These are phyloP conservation scores for Gaeumannomyces tritici DNA, from an alignment of 2,329 filamentous ascomycete species.

Conservation along the genomic window DNA sequence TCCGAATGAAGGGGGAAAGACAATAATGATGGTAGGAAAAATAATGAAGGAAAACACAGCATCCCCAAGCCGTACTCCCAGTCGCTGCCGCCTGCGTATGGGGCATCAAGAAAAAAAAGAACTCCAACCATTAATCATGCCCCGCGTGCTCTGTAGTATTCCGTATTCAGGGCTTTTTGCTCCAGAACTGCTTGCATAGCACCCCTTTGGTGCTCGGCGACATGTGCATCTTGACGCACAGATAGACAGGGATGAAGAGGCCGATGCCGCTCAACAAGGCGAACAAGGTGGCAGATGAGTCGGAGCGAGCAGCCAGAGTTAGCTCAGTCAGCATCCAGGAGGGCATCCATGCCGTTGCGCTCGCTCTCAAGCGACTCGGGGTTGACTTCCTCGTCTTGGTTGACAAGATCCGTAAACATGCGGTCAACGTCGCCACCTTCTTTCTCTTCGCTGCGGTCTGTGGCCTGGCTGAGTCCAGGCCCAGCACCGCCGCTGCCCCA, in stretches of 20 bases:
- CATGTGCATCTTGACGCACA: not conserved
- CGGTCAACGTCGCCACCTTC: constrained; percentile 35
- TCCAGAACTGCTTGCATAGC: not conserved
- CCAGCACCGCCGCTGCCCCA: constrained; percentile 25
- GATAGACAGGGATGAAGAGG: not conserved
- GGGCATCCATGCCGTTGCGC: constrained; percentile 35
- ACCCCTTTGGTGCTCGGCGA: not conserved
- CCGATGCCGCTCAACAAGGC: not conserved
- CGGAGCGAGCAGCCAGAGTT: not conserved
- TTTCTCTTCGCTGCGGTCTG: constrained; percentile 19
- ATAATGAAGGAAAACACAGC: not conserved
- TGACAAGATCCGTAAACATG: constrained; percentile 48
- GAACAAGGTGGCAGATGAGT: not conserved
- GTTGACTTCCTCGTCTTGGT: constrained; percentile 37
- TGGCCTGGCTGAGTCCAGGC: constrained; percentile 2
- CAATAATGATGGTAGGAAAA: not conserved
- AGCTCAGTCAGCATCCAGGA: constrained; percentile 30
- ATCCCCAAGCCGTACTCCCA: not conserved
- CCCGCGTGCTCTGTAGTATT: not conserved
- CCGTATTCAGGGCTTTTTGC: too few relatives aligned
- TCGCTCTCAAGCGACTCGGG: constrained; percentile 34
- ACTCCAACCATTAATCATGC: not conserved
- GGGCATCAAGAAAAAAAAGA: not conserved
- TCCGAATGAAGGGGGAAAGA: not conserved
- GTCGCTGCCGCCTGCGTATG: not conserved